Conservation (phyloP, 306 rosid species). For the Quercus alba region DNA sequence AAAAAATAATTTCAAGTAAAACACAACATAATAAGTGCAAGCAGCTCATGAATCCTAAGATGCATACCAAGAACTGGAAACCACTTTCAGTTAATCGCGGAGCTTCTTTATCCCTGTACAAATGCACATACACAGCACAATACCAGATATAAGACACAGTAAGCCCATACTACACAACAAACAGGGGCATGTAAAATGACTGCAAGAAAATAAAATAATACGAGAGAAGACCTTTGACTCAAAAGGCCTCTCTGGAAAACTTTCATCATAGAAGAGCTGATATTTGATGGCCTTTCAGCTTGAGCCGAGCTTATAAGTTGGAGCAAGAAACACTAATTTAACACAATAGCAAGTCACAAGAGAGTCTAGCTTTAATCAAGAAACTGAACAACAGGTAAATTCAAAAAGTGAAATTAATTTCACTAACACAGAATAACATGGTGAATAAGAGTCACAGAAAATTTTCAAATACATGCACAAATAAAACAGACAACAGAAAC, state of each 20-base stretch:
- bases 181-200: constrained; percentile 12
- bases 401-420: constrained; percentile 1
- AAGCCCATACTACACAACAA: not conserved
- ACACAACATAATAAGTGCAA: constrained; percentile 29
- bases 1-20: constrained; percentile 28
- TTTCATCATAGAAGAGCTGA: constrained; percentile 87
- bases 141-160: constrained; percentile 21
- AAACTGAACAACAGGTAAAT: constrained; percentile 23
- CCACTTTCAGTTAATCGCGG: constrained; percentile 92
- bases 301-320: constrained; percentile 85
- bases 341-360: constrained; percentile 42
- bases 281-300: constrained; percentile 68
- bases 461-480: constrained; percentile 12
- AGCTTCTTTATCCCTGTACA: constrained; percentile 77
- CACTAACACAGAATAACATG: constrained; percentile 1
- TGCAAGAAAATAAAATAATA: constrained; percentile 3
- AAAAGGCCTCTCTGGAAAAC: constrained; percentile 86
- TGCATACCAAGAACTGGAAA: constrained; percentile 96
- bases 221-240: constrained; percentile 64
- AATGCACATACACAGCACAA: constrained; percentile 8
- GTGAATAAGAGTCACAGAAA: constrained; percentile 3
- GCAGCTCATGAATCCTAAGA: constrained; percentile 26
- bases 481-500: constrained; percentile 7
- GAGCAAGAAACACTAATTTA: constrained; percentile 82
- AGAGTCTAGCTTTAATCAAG: constrained; percentile 28